phyloP scores from a whole-genome alignment of 495 filamentous ascomycete genomes.

The Entonaema liquescens region DNA sequence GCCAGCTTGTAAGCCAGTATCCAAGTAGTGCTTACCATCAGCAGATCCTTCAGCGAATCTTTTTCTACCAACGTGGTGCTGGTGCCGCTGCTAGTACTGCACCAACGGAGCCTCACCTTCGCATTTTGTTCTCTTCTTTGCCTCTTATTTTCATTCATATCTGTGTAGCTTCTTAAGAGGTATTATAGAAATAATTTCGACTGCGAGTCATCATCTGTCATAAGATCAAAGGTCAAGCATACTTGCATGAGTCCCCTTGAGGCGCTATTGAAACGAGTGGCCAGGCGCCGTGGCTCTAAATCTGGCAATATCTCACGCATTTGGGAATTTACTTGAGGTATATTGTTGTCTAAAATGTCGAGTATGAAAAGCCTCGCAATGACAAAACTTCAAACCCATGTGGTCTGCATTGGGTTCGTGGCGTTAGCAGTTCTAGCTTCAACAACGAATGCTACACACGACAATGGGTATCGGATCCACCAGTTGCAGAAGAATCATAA shows the following conservation, averaged over 20 bases:
- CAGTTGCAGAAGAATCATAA: slow-evolving; percentile 48
- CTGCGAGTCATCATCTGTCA: background rate
- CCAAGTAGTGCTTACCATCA: slow-evolving; percentile 31
- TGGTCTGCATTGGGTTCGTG: slow-evolving; percentile 40
- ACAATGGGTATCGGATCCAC: slow-evolving; percentile 41
- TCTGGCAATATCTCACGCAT: background rate
- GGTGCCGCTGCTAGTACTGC: no score
- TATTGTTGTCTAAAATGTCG: background rate
- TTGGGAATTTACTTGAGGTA: background rate
- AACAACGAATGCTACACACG: slow-evolving; percentile 5
- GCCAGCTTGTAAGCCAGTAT: slow-evolving; percentile 14
- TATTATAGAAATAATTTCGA: background rate
- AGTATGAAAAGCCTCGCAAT: slow-evolving; percentile 36
- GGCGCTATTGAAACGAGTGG: slow-evolving; percentile 7
- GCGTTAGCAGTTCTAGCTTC: slow-evolving; percentile 40
- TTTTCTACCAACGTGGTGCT: slow-evolving; percentile 23
- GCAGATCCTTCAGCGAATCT: slow-evolving; percentile 5
- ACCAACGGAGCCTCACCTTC: slow-evolving; percentile 15
- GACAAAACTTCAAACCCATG: slow-evolving; percentile 44
- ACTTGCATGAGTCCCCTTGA: background rate
- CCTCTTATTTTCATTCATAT: slow-evolving; percentile 13
- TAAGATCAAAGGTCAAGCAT: background rate
- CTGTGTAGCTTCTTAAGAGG: background rate
- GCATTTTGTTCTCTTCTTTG: background rate
- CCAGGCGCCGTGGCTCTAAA: slow-evolving; percentile 9